phyloP scores from a whole-genome alignment of 148 eudicot species.

The Dysphania ambrosioides region DNA sequence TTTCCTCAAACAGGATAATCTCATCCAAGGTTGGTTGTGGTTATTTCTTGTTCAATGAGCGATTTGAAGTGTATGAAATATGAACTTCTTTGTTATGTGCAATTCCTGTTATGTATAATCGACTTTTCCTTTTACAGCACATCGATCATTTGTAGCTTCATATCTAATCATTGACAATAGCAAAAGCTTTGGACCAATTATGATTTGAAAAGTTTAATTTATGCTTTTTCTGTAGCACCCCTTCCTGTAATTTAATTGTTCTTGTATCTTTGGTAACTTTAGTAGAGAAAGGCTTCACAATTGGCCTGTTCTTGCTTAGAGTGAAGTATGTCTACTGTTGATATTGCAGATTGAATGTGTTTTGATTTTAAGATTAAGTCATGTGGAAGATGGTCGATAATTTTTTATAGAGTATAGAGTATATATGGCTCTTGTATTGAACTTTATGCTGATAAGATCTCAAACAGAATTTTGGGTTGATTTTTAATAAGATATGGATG shows the following conservation, averaged over 20 bases:
- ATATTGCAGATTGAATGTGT: background rate
- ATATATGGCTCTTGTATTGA: no score
- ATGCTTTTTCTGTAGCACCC: background rate
- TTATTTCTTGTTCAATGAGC: conserved; percentile 11
- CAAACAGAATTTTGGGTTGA: no score
- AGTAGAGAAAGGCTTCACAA: conserved; percentile 7
- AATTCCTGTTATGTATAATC: no score
- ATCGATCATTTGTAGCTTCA: background rate
- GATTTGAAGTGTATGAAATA: background rate
- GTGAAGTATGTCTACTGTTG: background rate
- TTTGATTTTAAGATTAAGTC: background rate
- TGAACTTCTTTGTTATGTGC: background rate
- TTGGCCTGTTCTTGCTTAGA: background rate
- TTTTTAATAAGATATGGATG: no score
- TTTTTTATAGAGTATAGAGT: no score
- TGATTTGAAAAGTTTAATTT: background rate
- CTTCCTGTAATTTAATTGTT: background rate
- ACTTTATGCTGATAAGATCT: background rate
- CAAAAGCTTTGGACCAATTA: background rate
- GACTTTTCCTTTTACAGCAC: background rate
- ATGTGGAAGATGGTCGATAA: background rate
- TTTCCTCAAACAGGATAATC: conserved; percentile 95
- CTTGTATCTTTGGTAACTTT: background rate
- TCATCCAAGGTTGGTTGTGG: conserved; percentile 76
- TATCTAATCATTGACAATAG: background rate